These are phyloP conservation scores for Amoeboaphelidium protococcarum DNA, from an alignment of 371 early-diverging fungal species.

Conservation along the genomic window DNA sequence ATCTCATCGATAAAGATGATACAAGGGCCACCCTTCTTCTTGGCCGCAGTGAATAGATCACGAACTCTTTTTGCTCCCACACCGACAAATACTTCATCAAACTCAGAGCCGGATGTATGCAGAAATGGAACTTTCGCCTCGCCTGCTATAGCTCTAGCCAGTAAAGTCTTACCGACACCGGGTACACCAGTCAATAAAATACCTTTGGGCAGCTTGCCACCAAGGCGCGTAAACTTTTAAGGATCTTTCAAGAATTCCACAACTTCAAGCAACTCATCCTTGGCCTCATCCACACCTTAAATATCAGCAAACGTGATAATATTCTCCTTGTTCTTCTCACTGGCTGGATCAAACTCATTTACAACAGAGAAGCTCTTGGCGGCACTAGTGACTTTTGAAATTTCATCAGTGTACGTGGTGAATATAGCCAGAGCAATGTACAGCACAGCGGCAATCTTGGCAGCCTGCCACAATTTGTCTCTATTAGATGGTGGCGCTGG, in stretches of 20 bases:
- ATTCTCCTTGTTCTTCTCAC: too few species aligned
- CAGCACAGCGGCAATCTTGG: neutral
- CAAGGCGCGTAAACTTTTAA: conserved; percentile 57
- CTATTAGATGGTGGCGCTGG: neutral
- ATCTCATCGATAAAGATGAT: conserved; percentile 98
- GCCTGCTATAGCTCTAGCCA: conserved; percentile 41
- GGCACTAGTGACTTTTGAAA: neutral
- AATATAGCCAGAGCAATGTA: neutral
- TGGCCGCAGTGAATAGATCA: conserved; percentile 67
- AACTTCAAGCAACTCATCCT: conserved; percentile 77
- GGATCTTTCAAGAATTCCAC: conserved; percentile 85
- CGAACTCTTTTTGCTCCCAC: conserved; percentile 64
- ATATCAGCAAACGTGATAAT: conserved; percentile 48
- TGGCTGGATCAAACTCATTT: too few species aligned
- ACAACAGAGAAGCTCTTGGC: neutral
- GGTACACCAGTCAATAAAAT: conserved; percentile 94
- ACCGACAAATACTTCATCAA: conserved; percentile 96
- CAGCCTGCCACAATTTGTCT: neutral
- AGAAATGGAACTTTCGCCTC: conserved; percentile 91
- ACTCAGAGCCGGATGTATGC: conserved; percentile 87
- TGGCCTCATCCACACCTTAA: conserved; percentile 91
- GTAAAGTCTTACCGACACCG: conserved; percentile 90
- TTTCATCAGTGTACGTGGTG: neutral
- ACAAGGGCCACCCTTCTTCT: conserved; percentile 76
- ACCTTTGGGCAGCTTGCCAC: conserved; percentile 86